These are phyloP conservation scores for Carallia pectinifolia DNA, from an alignment of 345 rosid species.

Conservation along the genomic window DNA sequence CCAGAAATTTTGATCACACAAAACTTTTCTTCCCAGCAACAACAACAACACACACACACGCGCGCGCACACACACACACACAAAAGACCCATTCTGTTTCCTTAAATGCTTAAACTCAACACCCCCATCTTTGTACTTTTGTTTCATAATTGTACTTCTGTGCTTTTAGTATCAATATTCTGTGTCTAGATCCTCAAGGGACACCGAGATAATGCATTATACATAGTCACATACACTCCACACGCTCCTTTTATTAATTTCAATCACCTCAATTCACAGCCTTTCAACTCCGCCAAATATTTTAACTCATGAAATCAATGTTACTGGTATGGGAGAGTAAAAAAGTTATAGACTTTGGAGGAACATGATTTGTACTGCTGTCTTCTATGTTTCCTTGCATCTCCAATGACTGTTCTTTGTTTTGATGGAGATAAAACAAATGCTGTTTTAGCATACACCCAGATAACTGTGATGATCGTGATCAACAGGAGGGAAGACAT, in stretches of 20 bases:
- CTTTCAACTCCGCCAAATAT: conserved; percentile 26
- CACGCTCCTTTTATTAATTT: conserved; percentile 55
- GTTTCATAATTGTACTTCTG: not conserved
- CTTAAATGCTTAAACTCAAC: not conserved
- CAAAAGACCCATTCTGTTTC: not conserved
- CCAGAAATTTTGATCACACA: not conserved
- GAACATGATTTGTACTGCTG: too few species aligned
- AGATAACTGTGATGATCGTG: too few species aligned
- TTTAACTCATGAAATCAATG: not conserved
- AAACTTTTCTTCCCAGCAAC: not conserved
- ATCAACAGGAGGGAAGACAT: not conserved
- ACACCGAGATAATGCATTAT: not conserved
- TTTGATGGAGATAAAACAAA: not conserved
- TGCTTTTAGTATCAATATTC: not conserved
- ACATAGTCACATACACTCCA: conserved; percentile 11
- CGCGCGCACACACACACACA: too few species aligned
- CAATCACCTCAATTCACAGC: conserved; percentile 47
- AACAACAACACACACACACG: not conserved
- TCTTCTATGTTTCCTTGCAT: not conserved
- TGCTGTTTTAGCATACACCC: not conserved
- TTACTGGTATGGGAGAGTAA: not conserved
- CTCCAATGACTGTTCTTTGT: not conserved
- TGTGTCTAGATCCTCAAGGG: not conserved
- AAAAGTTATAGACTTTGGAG: not conserved
- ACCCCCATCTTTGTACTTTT: not conserved